These are phyloP conservation scores for Knoxia roxburghii DNA, from an alignment of 257 asterid genomes.

Conservation along the genomic window DNA sequence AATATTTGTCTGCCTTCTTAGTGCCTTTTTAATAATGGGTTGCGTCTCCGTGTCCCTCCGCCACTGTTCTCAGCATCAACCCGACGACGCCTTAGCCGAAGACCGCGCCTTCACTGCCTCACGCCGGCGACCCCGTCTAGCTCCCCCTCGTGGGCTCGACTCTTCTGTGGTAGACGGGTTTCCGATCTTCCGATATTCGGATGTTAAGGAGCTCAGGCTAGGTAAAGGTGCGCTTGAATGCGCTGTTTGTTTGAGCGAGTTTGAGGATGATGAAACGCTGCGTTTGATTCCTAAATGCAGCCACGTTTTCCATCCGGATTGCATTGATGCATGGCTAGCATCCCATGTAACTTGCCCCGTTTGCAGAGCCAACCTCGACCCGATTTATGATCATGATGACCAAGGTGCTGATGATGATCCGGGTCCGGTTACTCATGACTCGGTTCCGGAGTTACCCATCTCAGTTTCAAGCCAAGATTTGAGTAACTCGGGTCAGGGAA, in stretches of 20 bases:
- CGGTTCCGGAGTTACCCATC: neutral
- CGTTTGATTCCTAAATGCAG: slow-evolving; percentile 34
- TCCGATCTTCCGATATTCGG: slow-evolving; percentile 29
- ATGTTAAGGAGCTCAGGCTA: slow-evolving; percentile 27
- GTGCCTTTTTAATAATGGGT: slow-evolving; percentile 22
- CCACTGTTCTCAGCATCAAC: slow-evolving; percentile 21
- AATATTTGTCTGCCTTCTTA: slow-evolving; percentile 20
- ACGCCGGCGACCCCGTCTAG: neutral
- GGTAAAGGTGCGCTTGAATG: slow-evolving; percentile 30
- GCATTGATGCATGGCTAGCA: slow-evolving; percentile 47
- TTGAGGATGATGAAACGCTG: slow-evolving; percentile 28
- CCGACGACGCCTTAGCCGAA: neutral
- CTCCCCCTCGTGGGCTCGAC: slow-evolving; percentile 26
- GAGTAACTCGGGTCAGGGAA: neutral
- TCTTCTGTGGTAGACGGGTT: slow-evolving; percentile 19
- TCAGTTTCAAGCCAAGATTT: neutral
- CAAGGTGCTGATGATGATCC: neutral
- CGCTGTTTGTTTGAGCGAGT: slow-evolving; percentile 38
- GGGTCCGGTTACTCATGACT: neutral
- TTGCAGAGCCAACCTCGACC: slow-evolving; percentile 44
- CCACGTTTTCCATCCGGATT: slow-evolving; percentile 42
- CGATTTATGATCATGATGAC: slow-evolving; percentile 6
- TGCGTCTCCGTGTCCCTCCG: slow-evolving; percentile 26
- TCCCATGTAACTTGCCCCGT: slow-evolving; percentile 53
- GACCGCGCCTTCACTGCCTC: neutral